Conservation (phyloP, 2,329 filamentous ascomycete species). For the Xylariaceae sp. region DNA sequence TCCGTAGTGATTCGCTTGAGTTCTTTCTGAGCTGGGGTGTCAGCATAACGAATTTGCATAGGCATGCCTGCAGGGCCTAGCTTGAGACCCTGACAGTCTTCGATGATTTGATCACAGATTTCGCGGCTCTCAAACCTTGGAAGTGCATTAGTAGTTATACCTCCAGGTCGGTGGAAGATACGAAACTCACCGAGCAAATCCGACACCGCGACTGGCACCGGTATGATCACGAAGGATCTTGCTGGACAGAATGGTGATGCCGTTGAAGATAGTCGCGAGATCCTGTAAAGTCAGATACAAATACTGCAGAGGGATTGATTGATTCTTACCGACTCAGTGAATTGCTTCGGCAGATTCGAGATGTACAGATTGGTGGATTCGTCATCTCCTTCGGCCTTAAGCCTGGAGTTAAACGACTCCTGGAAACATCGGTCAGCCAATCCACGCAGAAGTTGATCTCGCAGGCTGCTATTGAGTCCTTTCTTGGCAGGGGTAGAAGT, state of each 20-base stretch:
- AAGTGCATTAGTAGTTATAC: slow-evolving; percentile 21
- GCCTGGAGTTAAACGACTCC: slow-evolving; percentile 97
- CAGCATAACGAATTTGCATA: slow-evolving; percentile 92
- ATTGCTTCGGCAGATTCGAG: slow-evolving; percentile 86
- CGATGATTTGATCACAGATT: slow-evolving; percentile 84
- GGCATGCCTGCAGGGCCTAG: slow-evolving; percentile 75
- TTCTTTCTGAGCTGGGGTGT: slow-evolving; percentile 94
- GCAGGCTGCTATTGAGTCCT: neutral
- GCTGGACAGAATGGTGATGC: slow-evolving; percentile 82
- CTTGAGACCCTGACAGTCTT: slow-evolving; percentile 73
- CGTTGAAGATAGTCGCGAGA: slow-evolving; percentile 70
- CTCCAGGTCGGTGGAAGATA: slow-evolving; percentile 5
- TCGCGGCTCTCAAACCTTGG: slow-evolving; percentile 81
- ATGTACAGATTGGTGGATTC: slow-evolving; percentile 94
- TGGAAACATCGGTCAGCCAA: slow-evolving; percentile 33
- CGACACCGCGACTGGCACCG: slow-evolving; percentile 92
- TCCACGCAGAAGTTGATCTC: neutral
- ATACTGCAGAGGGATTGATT: neutral
- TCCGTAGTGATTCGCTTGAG: slow-evolving; percentile 95
- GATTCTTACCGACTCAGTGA: slow-evolving; percentile 76
- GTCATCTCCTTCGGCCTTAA: slow-evolving; percentile 92
- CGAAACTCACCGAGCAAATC: slow-evolving; percentile 77
- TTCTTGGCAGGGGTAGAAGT: no score
- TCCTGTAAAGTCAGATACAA: slow-evolving; percentile 44
- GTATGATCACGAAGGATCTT: slow-evolving; percentile 90